Percentiles rank a stretch among this genome's conserved stretches.
phyloP scores from a whole-genome alignment of 2,329 filamentous ascomycete genomes.

The Huntiella bhutanensis region DNA sequence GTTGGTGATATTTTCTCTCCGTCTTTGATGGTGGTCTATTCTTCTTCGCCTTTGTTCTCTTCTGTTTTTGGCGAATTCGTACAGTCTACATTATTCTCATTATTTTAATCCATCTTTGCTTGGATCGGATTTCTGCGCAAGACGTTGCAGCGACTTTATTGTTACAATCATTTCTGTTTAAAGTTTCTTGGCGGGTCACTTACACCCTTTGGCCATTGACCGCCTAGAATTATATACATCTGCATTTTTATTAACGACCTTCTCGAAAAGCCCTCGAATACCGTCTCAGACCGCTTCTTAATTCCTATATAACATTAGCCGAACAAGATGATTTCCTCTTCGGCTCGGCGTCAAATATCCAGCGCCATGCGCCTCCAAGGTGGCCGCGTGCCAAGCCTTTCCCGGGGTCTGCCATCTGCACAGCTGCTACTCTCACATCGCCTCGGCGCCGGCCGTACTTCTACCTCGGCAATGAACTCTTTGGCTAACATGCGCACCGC shows the following conservation, averaged over 20 bases:
- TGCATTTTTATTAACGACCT: too few relatives aligned
- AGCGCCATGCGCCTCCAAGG: not conserved
- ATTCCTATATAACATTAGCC: too few relatives aligned
- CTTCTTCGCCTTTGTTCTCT: not conserved
- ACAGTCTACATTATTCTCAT: too few relatives aligned
- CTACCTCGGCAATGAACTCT: not conserved
- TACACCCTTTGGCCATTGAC: too few relatives aligned
- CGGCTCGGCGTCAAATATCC: conserved; percentile 1
- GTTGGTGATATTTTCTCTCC: not conserved
- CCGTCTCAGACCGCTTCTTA: too few relatives aligned
- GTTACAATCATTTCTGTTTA: too few relatives aligned
- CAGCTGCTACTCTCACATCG: not conserved
- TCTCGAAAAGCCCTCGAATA: too few relatives aligned
- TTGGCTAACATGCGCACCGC: not conserved
- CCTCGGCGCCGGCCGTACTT: not conserved
- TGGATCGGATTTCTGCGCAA: too few relatives aligned
- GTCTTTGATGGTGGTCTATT: not conserved
- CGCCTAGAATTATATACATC: too few relatives aligned
- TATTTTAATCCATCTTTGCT: too few relatives aligned
- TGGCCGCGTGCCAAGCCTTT: not conserved
- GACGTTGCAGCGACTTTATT: too few relatives aligned
- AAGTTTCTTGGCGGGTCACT: too few relatives aligned
- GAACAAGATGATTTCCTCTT: not conserved
- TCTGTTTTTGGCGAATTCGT: not conserved
- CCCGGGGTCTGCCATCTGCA: not conserved